These are phyloP conservation scores for Crucihimalaya himalaica DNA, from an alignment of 345 rosid species.

Conservation along the genomic window DNA sequence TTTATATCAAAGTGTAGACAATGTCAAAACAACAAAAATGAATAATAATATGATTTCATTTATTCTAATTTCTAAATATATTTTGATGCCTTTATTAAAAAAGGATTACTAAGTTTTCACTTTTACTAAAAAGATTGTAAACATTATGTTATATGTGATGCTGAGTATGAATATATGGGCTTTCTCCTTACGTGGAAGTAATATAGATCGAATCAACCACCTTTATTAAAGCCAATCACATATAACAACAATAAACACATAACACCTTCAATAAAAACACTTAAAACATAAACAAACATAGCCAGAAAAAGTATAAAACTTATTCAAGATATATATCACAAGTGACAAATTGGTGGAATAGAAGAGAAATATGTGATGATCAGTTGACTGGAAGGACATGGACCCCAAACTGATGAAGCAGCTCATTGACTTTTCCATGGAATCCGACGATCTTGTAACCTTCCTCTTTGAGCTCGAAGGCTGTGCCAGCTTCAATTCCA, in stretches of 20 bases:
- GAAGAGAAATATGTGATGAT: background rate
- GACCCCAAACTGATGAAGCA: constrained; percentile 37
- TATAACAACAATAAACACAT: background rate
- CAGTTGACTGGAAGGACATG: constrained; percentile 32
- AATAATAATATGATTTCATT: too few relatives aligned
- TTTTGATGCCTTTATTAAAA: background rate
- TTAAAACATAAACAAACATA: background rate
- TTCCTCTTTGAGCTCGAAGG: constrained; percentile 17
- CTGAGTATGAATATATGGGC: background rate
- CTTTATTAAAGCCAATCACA: constrained; percentile 7
- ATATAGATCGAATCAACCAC: background rate
- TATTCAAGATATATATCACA: background rate
- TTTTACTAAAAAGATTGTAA: background rate
- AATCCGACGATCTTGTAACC: constrained; percentile 37
- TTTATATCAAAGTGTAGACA: background rate
- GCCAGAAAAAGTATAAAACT: too few relatives aligned
- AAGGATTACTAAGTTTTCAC: too few relatives aligned
- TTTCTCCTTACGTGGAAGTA: background rate
- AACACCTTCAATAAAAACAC: background rate
- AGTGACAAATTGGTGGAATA: background rate
- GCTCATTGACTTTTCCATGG: constrained; percentile 28
- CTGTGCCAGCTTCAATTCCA: constrained; percentile 30
- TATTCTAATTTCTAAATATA: background rate
- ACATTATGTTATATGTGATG: background rate
- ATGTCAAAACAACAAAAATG: background rate